These are phyloP conservation scores for Cyclocybe aegerita DNA, from an alignment of 768 basidiomycete genomes.

Conservation along the genomic window DNA sequence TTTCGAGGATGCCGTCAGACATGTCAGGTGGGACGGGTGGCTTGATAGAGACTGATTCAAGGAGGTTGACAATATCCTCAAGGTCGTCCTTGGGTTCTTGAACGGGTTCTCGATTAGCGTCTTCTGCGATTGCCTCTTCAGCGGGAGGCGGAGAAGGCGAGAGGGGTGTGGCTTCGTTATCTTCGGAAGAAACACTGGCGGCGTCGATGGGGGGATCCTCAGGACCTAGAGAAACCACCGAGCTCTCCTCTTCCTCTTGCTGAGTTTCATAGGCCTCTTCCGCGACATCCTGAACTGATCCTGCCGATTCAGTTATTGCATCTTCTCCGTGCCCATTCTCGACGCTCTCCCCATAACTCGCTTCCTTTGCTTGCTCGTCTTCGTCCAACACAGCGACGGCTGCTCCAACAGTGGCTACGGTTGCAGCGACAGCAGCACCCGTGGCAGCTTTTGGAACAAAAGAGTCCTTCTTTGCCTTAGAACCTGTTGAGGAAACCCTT, in stretches of 20 bases:
- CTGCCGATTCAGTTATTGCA: background rate
- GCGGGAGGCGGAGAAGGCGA: slow-evolving; percentile 8
- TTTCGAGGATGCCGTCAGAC: slow-evolving; percentile 55
- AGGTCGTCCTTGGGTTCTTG: slow-evolving; percentile 17
- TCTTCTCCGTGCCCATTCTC: slow-evolving; percentile 4
- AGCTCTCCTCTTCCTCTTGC: slow-evolving; percentile 3
- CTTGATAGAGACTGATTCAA: slow-evolving; percentile 44
- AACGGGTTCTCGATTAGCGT: background rate
- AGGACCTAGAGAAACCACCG: slow-evolving; percentile 1
- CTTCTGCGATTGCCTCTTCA: background rate
- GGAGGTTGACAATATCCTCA: slow-evolving; percentile 66
- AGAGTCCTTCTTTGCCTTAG: background rate
- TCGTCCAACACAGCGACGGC: slow-evolving; percentile 7
- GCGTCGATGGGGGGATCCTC: slow-evolving; percentile 5
- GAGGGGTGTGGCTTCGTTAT: slow-evolving; percentile 3
- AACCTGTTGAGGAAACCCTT: slow-evolving; percentile 19
- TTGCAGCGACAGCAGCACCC: slow-evolving; percentile 19
- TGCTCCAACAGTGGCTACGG: slow-evolving; percentile 10
- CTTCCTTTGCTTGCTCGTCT: slow-evolving; percentile 6
- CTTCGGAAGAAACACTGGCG: background rate
- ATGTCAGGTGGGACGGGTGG: slow-evolving; percentile 47
- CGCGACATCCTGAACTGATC: background rate
- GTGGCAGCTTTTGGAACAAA: slow-evolving; percentile 11
- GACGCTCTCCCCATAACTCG: background rate
- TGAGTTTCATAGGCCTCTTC: slow-evolving; percentile 1